These are phyloP conservation scores for Lactarius evosmus DNA, from an alignment of 768 basidiomycete species.

Conservation along the genomic window DNA sequence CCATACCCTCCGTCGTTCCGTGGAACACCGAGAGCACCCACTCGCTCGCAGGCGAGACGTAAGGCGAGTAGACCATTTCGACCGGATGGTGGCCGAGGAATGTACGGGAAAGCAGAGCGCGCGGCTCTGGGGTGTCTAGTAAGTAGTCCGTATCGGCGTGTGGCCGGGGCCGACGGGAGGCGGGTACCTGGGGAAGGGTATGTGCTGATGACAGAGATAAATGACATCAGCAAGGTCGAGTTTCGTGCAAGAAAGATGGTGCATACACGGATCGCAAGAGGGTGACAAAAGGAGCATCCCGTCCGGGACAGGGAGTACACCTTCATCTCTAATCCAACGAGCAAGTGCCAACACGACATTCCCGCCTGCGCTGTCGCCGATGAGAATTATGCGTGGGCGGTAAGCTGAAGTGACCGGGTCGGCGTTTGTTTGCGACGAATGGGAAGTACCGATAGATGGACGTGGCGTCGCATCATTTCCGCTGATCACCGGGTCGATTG, in stretches of 20 bases:
- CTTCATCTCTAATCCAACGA: slow-evolving; percentile 54
- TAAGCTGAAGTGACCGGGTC: slow-evolving; percentile 24
- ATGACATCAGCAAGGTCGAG: slow-evolving; percentile 10
- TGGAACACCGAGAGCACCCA: slow-evolving; percentile 37
- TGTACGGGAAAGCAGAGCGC: slow-evolving; percentile 50
- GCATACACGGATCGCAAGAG: slow-evolving; percentile 38
- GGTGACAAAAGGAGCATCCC: slow-evolving; percentile 48
- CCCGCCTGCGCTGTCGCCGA: slow-evolving; percentile 56
- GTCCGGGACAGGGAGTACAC: slow-evolving; percentile 42
- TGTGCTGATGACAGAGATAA: slow-evolving; percentile 36
- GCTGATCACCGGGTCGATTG: slow-evolving; percentile 13
- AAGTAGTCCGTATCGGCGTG: slow-evolving; percentile 50
- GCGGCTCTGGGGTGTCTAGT: slow-evolving; percentile 51
- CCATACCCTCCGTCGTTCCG: slow-evolving; percentile 30
- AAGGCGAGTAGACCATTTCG: slow-evolving; percentile 37
- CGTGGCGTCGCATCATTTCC: slow-evolving; percentile 23
- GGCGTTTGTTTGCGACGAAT: background rate
- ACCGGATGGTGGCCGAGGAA: slow-evolving; percentile 45
- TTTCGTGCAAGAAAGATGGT: slow-evolving; percentile 26
- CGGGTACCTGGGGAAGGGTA: slow-evolving; percentile 46
- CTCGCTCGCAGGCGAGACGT: slow-evolving; percentile 36
- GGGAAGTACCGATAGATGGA: background rate
- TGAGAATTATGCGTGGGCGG: slow-evolving; percentile 41
- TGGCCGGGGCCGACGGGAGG: slow-evolving; percentile 49
- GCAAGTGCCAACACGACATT: slow-evolving; percentile 50